Conservation (phyloP, 257 asterid species). For the Capsicum pubescens region DNA sequence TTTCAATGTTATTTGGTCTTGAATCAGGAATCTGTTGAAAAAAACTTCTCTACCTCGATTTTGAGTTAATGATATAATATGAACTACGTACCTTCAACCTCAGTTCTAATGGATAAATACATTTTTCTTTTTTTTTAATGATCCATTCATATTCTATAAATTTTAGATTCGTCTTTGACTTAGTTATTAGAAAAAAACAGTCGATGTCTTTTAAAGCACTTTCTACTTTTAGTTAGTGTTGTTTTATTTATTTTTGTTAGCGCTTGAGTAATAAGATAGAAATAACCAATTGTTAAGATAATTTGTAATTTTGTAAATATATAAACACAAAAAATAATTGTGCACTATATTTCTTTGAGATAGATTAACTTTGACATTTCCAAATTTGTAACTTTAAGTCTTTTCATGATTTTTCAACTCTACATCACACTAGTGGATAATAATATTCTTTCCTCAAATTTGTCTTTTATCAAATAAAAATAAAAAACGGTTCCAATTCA, state of each 20-base stretch:
- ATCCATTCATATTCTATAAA: background rate
- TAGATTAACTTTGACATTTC: background rate
- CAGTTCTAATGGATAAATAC: no score
- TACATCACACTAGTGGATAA: background rate
- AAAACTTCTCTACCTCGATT: no score
- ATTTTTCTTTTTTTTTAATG: no score
- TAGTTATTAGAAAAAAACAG: background rate
- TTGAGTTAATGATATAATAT: no score
- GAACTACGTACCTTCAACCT: no score
- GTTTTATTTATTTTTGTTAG: background rate
- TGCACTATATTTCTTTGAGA: no score
- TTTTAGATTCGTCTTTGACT: background rate
- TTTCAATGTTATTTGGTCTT: no score
- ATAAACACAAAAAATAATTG: no score
- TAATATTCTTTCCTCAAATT: background rate
- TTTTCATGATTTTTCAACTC: background rate
- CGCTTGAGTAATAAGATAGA: background rate
- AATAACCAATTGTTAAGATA: no score
- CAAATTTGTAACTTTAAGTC: background rate
- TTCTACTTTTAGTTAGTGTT: background rate
- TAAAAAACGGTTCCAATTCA: background rate
- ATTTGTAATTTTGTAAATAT: no score
- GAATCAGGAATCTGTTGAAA: no score
- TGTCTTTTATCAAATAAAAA: background rate
- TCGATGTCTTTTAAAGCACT: background rate